phyloP scores from a whole-genome alignment of 345 rosid genomes.

The Corchorus capsularis region DNA sequence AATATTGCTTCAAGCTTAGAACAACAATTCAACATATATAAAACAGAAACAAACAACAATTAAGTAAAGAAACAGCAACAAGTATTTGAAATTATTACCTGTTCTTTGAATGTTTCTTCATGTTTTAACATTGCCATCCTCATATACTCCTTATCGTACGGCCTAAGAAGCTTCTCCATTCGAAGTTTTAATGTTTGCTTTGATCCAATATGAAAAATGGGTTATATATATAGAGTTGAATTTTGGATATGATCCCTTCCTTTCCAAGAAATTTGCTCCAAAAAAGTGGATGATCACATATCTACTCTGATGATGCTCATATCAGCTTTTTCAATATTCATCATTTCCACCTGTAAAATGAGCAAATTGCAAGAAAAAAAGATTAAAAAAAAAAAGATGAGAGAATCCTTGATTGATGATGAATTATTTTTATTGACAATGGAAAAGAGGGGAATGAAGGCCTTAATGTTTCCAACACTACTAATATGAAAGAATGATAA shows the following conservation, averaged over 20 bases:
- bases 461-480: slow-evolving; percentile 26
- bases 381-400: slow-evolving; percentile 4
- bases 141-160: slow-evolving; percentile 83
- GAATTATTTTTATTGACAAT: background rate
- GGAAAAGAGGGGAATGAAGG: slow-evolving; percentile 9
- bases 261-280: slow-evolving; percentile 9
- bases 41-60: background rate
- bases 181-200: slow-evolving; percentile 4
- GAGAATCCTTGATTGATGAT: slow-evolving; percentile 8
- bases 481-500: slow-evolving; percentile 14
- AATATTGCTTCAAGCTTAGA: slow-evolving; percentile 10
- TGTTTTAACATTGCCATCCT: slow-evolving; percentile 92
- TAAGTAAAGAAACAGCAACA: background rate
- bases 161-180: slow-evolving; percentile 81
- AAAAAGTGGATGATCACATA: slow-evolving; percentile 22
- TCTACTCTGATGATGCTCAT: slow-evolving; percentile 13
- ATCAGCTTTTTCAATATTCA: background rate
- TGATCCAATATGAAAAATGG: background rate
- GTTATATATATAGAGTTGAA: background rate
- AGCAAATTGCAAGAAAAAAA: slow-evolving; percentile 11
- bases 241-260: slow-evolving; percentile 18
- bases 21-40: background rate
- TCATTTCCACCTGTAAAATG: slow-evolving; percentile 24
- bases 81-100: slow-evolving; percentile 43
- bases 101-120: slow-evolving; percentile 94